Conservation (phyloP, 2,329 filamentous ascomycete species). For the Sclerotinia minor region DNA sequence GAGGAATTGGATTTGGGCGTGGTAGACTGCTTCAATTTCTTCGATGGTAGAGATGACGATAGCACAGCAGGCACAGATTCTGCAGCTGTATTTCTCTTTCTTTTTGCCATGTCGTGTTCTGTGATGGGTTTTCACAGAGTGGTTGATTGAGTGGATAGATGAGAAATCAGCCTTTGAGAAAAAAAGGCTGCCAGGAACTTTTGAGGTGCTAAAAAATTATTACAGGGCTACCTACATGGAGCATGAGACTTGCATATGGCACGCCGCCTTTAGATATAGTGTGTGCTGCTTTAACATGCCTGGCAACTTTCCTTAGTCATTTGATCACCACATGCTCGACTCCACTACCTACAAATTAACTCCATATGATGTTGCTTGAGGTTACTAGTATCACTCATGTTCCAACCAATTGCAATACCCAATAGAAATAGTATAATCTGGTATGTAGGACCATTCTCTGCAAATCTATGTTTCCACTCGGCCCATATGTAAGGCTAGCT, state of each 20-base stretch:
- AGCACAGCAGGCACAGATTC: conserved; percentile 26
- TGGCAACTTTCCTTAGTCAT: neutral
- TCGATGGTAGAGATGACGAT: conserved; percentile 27
- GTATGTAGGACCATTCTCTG: no score
- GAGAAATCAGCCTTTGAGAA: conserved; percentile 5
- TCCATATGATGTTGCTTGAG: neutral
- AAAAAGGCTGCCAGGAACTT: conserved; percentile 18
- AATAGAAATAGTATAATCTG: no score
- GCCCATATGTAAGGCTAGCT: no score
- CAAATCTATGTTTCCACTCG: no score
- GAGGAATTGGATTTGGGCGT: conserved; percentile 33
- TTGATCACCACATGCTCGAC: no score
- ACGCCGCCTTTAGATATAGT: neutral
- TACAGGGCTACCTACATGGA: conserved; percentile 19
- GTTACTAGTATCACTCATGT: neutral
- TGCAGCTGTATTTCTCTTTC: conserved; percentile 38
- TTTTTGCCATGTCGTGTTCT: conserved; percentile 37
- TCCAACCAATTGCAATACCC: no score
- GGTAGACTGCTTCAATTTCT: conserved; percentile 37
- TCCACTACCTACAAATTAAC: neutral
- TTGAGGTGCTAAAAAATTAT: conserved; percentile 15
- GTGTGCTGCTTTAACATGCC: neutral
- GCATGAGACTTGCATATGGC: neutral
- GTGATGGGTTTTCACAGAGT: neutral
- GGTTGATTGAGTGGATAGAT: neutral